Base-by-base conservation (phyloP, 2,329 filamentous ascomycete species). In the Colletotrichum trifolii region DNA sequence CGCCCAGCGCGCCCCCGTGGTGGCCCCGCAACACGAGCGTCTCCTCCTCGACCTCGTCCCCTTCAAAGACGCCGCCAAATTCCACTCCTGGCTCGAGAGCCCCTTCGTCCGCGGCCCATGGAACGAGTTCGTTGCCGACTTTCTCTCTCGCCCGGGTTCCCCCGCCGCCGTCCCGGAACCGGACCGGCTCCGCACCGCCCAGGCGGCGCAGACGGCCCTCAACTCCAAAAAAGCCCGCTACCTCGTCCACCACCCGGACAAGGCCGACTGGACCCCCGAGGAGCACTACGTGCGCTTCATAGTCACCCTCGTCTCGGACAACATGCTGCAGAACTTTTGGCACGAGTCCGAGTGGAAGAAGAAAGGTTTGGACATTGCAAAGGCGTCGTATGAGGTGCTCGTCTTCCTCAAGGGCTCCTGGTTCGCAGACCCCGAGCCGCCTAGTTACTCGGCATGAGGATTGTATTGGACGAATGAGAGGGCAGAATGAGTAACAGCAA, bases 281-380 rank as follows among this genome's bases (percentile, higher is more conserved):
- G 78, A 80, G 63, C 77, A 80, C 65, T 68, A 77, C 49, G 71
- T 78, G 45, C 76, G 78, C 40, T 81, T 80, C 72, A 74, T 80
- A 43, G 72, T 71, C 47, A 74, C 73, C 34, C 71, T 78, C 40
- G 65, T 78, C n/a, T 58, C 61, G 34, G 76, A 79, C 67, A 78
- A 76, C 57, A 68, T 75, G 67, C 68, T 79, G 49, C 71, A 70
- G 56, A 67, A 69, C 36, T 39, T 76, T 64, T 79, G 76, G 77
- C 69, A 68, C 47, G 71, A 75, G 34, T 67, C 57, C 11, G 73
- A 75, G 17, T 76, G 72, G 74, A 73, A 72, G 60, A 75, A 74
- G 64, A 70, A 60, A 25, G 67, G 67, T 7, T n/a, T 73, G 11
- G 73, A 76, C 2, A 74, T 79, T 35, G 64, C 73, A 13, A 75